phyloP scores from a whole-genome alignment of 768 basidiomycete species.

The Trametes sanguinea region DNA sequence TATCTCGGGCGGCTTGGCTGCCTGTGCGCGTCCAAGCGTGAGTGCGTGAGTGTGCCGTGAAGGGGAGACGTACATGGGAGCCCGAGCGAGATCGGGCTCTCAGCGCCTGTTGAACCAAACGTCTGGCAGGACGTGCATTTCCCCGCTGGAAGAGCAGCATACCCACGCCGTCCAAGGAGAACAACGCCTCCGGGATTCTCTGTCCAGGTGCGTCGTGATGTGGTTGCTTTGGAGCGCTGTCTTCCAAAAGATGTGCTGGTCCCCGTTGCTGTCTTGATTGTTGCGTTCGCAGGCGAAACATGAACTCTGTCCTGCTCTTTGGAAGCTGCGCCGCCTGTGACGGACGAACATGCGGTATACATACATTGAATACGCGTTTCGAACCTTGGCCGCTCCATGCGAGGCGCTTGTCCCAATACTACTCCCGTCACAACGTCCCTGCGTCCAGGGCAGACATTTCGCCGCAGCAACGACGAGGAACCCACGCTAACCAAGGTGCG shows the following conservation, averaged over 20 bases:
- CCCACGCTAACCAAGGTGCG: not conserved
- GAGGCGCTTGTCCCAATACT: not conserved
- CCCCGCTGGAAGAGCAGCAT: constrained; percentile 8
- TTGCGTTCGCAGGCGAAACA: not conserved
- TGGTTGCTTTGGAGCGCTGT: not conserved
- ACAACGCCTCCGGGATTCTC: not conserved
- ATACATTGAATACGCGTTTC: not conserved
- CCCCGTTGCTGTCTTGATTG: not conserved
- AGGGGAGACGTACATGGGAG: constrained; percentile 8
- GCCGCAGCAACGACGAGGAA: constrained; percentile 9
- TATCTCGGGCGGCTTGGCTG: not conserved
- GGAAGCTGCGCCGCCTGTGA: constrained; percentile 3
- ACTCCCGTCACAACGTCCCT: not conserved
- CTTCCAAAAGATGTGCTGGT: not conserved
- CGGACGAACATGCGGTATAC: not conserved
- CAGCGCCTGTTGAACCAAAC: constrained; percentile 6
- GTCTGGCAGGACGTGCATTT: constrained; percentile 7
- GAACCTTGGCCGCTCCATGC: not conserved
- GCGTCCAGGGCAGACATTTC: not conserved
- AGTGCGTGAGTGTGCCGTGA: not conserved
- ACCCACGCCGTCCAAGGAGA: constrained; percentile 13
- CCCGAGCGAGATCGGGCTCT: constrained; percentile 18
- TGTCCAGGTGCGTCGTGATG: not conserved
- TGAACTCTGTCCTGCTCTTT: not conserved
- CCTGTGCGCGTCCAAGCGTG: not conserved